These are phyloP conservation scores for Gliomastix tumulicola DNA, from an alignment of 2,329 filamentous ascomycete species.

Conservation along the genomic window DNA sequence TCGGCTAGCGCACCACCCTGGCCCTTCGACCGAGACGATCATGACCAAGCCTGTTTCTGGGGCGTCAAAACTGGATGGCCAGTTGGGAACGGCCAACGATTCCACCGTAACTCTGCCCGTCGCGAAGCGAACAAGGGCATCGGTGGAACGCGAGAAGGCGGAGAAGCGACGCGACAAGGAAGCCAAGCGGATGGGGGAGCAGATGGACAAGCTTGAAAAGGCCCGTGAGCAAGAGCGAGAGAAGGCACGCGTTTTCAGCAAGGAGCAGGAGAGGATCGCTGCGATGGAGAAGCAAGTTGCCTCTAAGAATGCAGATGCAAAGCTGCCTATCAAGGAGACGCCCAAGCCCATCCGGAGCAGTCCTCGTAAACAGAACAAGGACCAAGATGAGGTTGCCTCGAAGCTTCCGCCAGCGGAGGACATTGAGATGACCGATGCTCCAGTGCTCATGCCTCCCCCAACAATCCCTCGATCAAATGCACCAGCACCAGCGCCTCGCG, in stretches of 20 bases:
- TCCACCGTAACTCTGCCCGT: slow-evolving; percentile 35
- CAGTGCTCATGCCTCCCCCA: slow-evolving; percentile 51
- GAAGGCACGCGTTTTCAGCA: slow-evolving; percentile 53
- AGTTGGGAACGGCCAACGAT: neutral
- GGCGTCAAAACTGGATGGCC: neutral
- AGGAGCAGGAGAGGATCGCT: slow-evolving; percentile 48
- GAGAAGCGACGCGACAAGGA: slow-evolving; percentile 63
- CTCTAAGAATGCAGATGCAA: slow-evolving; percentile 45
- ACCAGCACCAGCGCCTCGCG: slow-evolving; percentile 33
- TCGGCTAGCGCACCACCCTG: slow-evolving; percentile 34
- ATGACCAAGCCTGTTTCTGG: neutral
- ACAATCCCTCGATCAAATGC: slow-evolving; percentile 47
- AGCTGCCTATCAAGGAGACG: slow-evolving; percentile 27
- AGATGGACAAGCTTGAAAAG: slow-evolving; percentile 58
- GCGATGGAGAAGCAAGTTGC: slow-evolving; percentile 46
- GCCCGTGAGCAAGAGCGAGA: slow-evolving; percentile 63
- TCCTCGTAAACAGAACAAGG: slow-evolving; percentile 27
- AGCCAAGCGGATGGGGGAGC: slow-evolving; percentile 51
- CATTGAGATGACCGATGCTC: slow-evolving; percentile 49
- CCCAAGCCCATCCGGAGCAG: slow-evolving; percentile 40
- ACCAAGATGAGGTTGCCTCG: slow-evolving; percentile 9
- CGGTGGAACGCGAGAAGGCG: slow-evolving; percentile 53
- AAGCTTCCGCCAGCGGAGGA: slow-evolving; percentile 30
- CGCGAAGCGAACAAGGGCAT: slow-evolving; percentile 47
- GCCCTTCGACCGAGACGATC: slow-evolving; percentile 42